A percentile compares a stretch with the other conserved stretches of the same genome.
Evolutionary conservation across 176 grass and related monocot genomes (phyloP).

Genomic region (Musa itinerans): DNA sequence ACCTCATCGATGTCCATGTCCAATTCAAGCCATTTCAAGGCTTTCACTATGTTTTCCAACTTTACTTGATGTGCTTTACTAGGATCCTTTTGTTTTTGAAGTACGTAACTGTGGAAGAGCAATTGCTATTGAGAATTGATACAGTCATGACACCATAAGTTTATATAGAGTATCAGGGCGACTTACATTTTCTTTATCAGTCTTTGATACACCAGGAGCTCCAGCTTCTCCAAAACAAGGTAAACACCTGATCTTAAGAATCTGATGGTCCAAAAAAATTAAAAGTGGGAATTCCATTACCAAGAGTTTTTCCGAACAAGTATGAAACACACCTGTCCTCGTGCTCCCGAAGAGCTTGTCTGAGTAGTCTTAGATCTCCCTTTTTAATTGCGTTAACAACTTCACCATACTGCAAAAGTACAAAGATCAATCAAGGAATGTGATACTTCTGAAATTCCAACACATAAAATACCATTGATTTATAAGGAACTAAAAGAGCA

Average conservation of each 20-base stretch:
- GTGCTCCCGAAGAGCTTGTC: slow-evolving; percentile 61
- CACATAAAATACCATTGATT: not conserved
- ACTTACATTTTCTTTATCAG: slow-evolving; percentile 96
- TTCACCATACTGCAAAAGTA: slow-evolving; percentile 67
- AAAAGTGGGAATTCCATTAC: not conserved
- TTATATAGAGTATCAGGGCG: not conserved
- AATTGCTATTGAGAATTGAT: not conserved
- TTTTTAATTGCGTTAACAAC: slow-evolving; percentile 65
- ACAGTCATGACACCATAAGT: not conserved
- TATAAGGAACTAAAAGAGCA: not conserved
- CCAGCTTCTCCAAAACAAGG: slow-evolving; percentile 93
- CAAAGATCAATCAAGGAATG: slow-evolving; percentile 27
- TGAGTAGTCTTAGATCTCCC: slow-evolving; percentile 83
- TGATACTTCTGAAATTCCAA: not conserved
- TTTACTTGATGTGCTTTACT: slow-evolving; percentile 85
- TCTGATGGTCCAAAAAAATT: slow-evolving; percentile 20
- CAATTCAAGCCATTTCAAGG: slow-evolving; percentile 84
- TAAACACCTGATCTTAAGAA: slow-evolving; percentile 92
- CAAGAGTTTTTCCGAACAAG: not conserved
- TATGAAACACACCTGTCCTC: slow-evolving; percentile 65
- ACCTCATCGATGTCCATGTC: slow-evolving; percentile 92
- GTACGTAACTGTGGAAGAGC: slow-evolving; percentile 20
- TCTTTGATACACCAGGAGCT: slow-evolving; percentile 89
- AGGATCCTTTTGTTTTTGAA: slow-evolving; percentile 83
- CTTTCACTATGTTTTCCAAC: slow-evolving; percentile 59